Base-by-base conservation (phyloP, 345 rosid species). In the Mallotus nudiflorus region DNA sequence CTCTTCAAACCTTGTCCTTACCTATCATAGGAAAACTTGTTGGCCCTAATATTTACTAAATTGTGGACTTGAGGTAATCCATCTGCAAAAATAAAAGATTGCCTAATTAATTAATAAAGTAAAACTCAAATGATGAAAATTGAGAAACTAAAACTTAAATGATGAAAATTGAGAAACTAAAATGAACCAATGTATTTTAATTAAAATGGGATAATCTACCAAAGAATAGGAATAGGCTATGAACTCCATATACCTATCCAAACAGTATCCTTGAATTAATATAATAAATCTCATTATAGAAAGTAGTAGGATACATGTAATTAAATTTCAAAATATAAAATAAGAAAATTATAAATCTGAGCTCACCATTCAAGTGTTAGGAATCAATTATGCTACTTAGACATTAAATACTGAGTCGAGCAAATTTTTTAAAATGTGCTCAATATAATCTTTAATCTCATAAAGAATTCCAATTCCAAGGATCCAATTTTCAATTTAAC, bases 221-320 rank as follows among this genome's bases (percentile, higher is more conserved):
- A 9, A 42, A 63, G 37, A 45, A 63, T 25, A 63, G 28, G 53
- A 62, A 62, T 22, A 44, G 46, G 66, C 18, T 7, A 59, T 16
- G 49, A 63, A 63, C 25, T 46, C 35, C 55, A 52, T 60, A 55
- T 75, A 90, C 98, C 93, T 77, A 95, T 94, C 98, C 97, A 94
- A 68, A 94, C 62, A 25, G 97, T 89, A 4, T 97, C 91, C 46
- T 97, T 0, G 98, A 77, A 77, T 92, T 94, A 46, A 94, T 91
- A 84, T 84, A 94, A 79, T 91, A 94, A 57, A 94, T 96, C 82
- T 94, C 98, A 70, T 94, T 94, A 71, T 90, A 94, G 45, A 94
- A 88, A 60, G 97, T 87, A 82, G 79, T 53, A 44, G 89, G 92
- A 67, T 94, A 94, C 98, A 96, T 90, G 83, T 67, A 81, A 77